Evolutionary conservation across 257 asterid species (phyloP).

Genomic region (Solanum pennellii): DNA sequence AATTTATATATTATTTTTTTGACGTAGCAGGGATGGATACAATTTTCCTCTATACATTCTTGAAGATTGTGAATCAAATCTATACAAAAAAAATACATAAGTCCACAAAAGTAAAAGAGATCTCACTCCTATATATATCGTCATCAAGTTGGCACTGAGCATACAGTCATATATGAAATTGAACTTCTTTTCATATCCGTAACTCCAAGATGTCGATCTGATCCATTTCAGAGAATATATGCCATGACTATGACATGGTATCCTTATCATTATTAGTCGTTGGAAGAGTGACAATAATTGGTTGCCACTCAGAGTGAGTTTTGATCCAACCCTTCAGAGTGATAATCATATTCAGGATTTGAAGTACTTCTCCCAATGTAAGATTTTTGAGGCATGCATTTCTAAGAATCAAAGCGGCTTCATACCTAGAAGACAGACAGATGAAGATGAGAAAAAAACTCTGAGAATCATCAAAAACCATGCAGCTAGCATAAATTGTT

Average conservation of each 20-base stretch:
- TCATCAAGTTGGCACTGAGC: background rate
- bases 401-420: slow-evolving; percentile 36
- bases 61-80: background rate
- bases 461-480: background rate
- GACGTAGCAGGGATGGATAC: too few species aligned
- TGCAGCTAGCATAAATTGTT: background rate
- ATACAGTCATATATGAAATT: background rate
- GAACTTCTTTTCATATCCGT: background rate
- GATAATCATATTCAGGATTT: slow-evolving; percentile 33
- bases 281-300: slow-evolving; percentile 18
- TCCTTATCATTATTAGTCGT: slow-evolving; percentile 1
- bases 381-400: slow-evolving; percentile 26
- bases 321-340: slow-evolving; percentile 28
- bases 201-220: background rate
- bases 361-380: slow-evolving; percentile 34
- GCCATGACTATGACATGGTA: background rate
- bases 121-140: background rate
- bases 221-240: background rate
- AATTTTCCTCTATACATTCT: too few species aligned
- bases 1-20: too few species aligned
- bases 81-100: background rate
- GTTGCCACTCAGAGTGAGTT: slow-evolving; percentile 29
- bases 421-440: slow-evolving; percentile 22
- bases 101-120: background rate
- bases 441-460: background rate